Percentiles rank a stretch among this genome's conserved stretches.
Evolutionary conservation across 2,329 filamentous ascomycete species (phyloP).

Genomic region (Blumeria hordei): DNA sequence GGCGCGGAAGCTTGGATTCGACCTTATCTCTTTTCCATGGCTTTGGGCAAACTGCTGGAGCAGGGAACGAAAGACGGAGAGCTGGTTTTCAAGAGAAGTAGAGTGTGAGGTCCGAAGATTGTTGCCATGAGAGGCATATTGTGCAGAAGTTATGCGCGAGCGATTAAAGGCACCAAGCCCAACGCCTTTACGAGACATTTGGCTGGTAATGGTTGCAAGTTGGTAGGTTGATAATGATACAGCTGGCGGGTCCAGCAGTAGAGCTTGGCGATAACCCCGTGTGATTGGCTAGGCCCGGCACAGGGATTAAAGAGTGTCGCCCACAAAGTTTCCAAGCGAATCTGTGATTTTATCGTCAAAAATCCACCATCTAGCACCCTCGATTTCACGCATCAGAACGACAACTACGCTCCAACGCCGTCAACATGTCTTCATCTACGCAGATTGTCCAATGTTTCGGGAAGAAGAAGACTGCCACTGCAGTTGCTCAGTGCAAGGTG

Average conservation of each 20-base stretch:
- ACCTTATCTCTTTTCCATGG: slow-evolving; percentile 87
- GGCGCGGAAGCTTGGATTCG: slow-evolving; percentile 79
- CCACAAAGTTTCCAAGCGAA: slow-evolving; percentile 2
- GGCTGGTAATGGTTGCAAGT: not conserved
- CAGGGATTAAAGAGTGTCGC: not conserved
- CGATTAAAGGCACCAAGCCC: slow-evolving; percentile 80
- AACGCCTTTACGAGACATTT: slow-evolving; percentile 56
- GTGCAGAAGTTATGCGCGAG: slow-evolving; percentile 59
- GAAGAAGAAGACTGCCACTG: slow-evolving; percentile 56
- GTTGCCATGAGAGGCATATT: slow-evolving; percentile 76
- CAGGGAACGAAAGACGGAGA: slow-evolving; percentile 85
- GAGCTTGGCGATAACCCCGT: too few relatives aligned
- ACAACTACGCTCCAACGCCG: not conserved
- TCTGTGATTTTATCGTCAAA: slow-evolving; percentile 1
- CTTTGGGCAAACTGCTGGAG: slow-evolving; percentile 89
- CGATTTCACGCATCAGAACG: not conserved
- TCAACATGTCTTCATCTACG: slow-evolving; percentile 31
- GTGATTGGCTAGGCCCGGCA: too few relatives aligned
- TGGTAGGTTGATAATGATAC: too few relatives aligned
- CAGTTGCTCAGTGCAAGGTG: slow-evolving; percentile 2
- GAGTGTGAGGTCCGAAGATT: slow-evolving; percentile 67
- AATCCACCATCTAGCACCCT: not conserved
- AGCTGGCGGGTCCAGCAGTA: too few relatives aligned
- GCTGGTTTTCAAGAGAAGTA: slow-evolving; percentile 69
- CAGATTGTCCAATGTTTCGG: slow-evolving; percentile 95